These are phyloP conservation scores for Pittosporum tobira DNA, from an alignment of 129 eudicot genomes.

Conservation along the genomic window DNA sequence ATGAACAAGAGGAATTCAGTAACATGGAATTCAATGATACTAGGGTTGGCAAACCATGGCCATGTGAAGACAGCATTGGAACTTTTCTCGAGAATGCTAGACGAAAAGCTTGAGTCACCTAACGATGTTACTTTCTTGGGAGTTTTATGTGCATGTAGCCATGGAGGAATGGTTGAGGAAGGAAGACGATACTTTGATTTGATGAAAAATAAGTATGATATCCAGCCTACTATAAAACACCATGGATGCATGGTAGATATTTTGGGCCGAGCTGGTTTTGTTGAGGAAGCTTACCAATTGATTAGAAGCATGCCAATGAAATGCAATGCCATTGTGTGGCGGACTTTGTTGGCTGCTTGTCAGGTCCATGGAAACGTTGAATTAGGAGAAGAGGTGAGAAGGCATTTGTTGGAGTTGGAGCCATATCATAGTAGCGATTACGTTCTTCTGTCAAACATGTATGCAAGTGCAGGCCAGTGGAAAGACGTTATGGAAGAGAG, in stretches of 20 bases:
- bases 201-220: slow-evolving; percentile 23
- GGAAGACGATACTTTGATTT: slow-evolving; percentile 27
- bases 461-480: slow-evolving; percentile 49
- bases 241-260: slow-evolving; percentile 53
- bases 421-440: slow-evolving; percentile 49
- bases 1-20: slow-evolving; percentile 32
- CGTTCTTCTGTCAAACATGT: slow-evolving; percentile 41
- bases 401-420: slow-evolving; percentile 34
- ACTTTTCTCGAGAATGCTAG: slow-evolving; percentile 29
- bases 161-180: slow-evolving; percentile 48
- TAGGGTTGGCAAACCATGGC: slow-evolving; percentile 39
- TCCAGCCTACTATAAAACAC: slow-evolving; percentile 37
- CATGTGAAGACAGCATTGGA: slow-evolving; percentile 23
- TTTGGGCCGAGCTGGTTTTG: slow-evolving; percentile 42
- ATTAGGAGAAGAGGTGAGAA: slow-evolving; percentile 37
- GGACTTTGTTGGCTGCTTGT: slow-evolving; percentile 48
- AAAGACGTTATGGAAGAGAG: slow-evolving; percentile 29
- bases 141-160: slow-evolving; percentile 45
- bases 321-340: slow-evolving; percentile 43
- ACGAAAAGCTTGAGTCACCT: slow-evolving; percentile 14
- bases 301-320: slow-evolving; percentile 34
- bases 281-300: slow-evolving; percentile 34
- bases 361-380: slow-evolving; percentile 28
- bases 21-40: slow-evolving; percentile 41
- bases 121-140: slow-evolving; percentile 41